Evolutionary conservation across 768 basidiomycete species (phyloP).

Genomic region (Russula brevipes): DNA sequence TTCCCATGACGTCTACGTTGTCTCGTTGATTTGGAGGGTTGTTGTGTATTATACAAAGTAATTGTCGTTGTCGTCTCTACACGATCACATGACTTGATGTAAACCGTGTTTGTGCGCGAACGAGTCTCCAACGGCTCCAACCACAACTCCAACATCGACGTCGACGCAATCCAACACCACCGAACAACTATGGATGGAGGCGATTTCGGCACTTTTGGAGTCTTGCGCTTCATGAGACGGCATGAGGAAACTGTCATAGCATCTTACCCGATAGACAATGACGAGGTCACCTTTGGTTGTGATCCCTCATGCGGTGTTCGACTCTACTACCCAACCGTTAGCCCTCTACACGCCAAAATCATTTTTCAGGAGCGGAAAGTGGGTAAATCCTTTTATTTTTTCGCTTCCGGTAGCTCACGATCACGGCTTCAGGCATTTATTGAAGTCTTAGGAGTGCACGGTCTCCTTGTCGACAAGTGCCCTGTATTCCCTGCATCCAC

Average conservation of each 20-base stretch:
- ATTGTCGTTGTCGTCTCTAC: background rate
- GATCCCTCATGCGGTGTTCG: constrained; percentile 60
- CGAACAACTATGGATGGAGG: constrained; percentile 32
- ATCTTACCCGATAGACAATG: constrained; percentile 67
- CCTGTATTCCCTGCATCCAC: constrained; percentile 46
- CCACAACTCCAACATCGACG: background rate
- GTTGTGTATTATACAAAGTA: background rate
- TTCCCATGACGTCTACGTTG: constrained; percentile 9
- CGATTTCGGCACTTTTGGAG: constrained; percentile 62
- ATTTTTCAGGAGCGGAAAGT: constrained; percentile 63
- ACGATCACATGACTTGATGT: constrained; percentile 21
- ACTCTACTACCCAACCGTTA: constrained; percentile 62
- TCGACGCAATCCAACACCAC: background rate
- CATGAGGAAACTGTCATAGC: constrained; percentile 48
- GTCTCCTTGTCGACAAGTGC: constrained; percentile 59
- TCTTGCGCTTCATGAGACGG: constrained; percentile 57
- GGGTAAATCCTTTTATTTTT: constrained; percentile 17
- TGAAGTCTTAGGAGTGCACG: constrained; percentile 52
- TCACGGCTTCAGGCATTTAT: constrained; percentile 53
- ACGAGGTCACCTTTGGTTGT: constrained; percentile 63
- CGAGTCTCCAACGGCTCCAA: background rate
- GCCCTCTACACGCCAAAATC: constrained; percentile 60
- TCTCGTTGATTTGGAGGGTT: constrained; percentile 15
- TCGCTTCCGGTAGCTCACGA: background rate
- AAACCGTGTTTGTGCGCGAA: constrained; percentile 7